Conservation (phyloP, 2,329 filamentous ascomycete genomes). For the Talaromyces sp. region DNA sequence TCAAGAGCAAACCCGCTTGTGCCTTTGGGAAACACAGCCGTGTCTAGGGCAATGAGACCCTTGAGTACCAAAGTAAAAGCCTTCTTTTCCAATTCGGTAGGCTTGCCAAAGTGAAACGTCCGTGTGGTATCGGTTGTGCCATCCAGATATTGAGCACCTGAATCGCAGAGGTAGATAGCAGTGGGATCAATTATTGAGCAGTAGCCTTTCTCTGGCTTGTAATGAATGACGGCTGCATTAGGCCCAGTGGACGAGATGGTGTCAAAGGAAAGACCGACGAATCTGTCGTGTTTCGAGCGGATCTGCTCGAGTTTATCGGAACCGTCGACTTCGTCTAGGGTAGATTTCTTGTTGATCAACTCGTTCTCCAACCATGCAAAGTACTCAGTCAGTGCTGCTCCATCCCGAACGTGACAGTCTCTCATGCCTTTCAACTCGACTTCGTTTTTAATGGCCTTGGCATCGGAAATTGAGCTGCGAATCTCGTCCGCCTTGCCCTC, state of each 20-base stretch:
- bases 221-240: slow-evolving; percentile 93
- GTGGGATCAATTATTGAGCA: slow-evolving; percentile 81
- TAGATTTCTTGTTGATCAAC: slow-evolving; percentile 65
- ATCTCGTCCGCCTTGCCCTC: slow-evolving; percentile 80
- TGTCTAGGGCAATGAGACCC: slow-evolving; percentile 84
- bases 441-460: slow-evolving; percentile 92
- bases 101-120: slow-evolving; percentile 85
- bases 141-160: slow-evolving; percentile 91
- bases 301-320: slow-evolving; percentile 79
- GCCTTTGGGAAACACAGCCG: slow-evolving; percentile 85
- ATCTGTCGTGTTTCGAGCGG: slow-evolving; percentile 61
- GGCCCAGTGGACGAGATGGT: slow-evolving; percentile 94
- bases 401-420: slow-evolving; percentile 87
- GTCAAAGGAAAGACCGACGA: slow-evolving; percentile 86
- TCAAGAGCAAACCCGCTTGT: slow-evolving; percentile 93
- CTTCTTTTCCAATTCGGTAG: slow-evolving; percentile 76
- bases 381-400: slow-evolving; percentile 83
- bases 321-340: slow-evolving; percentile 82
- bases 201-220: slow-evolving; percentile 77
- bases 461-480: slow-evolving; percentile 80
- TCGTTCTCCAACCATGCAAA: slow-evolving; percentile 97
- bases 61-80: slow-evolving; percentile 94
- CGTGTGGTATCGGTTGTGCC: slow-evolving; percentile 95
- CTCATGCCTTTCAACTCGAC: slow-evolving; percentile 89
- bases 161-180: slow-evolving; percentile 91